A percentile compares a stretch with the other conserved stretches of the same genome.
Conservation (phyloP, 1,284 basidiomycete genomes). For the Baeospora myosura region DNA sequence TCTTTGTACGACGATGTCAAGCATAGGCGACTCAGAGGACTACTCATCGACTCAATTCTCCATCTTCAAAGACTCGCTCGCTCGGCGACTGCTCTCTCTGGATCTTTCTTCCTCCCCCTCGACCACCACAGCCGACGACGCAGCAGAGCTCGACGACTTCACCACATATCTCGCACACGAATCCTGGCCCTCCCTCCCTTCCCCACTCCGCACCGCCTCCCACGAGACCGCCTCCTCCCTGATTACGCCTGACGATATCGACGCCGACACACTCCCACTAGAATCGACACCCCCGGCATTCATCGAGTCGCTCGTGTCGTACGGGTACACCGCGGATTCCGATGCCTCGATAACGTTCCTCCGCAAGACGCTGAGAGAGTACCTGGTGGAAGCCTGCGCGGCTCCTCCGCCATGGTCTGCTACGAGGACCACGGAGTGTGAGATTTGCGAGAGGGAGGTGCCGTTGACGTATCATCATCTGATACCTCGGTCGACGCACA, state of each 20-base stretch:
- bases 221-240: conserved; percentile 32
- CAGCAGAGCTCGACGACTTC: conserved; percentile 42
- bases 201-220: conserved; percentile 26
- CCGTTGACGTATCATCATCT: conserved; percentile 55
- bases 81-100: conserved; percentile 31
- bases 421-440: conserved; percentile 44
- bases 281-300: conserved; percentile 31
- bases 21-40: conserved; percentile 1
- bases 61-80: conserved; percentile 41
- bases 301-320: conserved; percentile 41
- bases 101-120: conserved; percentile 16
- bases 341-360: conserved; percentile 35
- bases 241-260: too few species aligned
- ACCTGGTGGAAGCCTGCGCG: conserved; percentile 33
- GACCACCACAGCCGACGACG: conserved; percentile 16
- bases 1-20: too few species aligned
- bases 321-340: conserved; percentile 31
- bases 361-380: conserved; percentile 31
- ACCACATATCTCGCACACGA: conserved; percentile 41
- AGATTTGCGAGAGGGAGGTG: conserved; percentile 47
- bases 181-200: conserved; percentile 37
- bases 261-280: conserved; percentile 29
- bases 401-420: conserved; percentile 44
- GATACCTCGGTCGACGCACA: conserved; percentile 44
- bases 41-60: conserved; percentile 28